These are phyloP conservation scores for Aegilops speltoides DNA, from an alignment of 176 grass and related monocot genomes.

Conservation along the genomic window DNA sequence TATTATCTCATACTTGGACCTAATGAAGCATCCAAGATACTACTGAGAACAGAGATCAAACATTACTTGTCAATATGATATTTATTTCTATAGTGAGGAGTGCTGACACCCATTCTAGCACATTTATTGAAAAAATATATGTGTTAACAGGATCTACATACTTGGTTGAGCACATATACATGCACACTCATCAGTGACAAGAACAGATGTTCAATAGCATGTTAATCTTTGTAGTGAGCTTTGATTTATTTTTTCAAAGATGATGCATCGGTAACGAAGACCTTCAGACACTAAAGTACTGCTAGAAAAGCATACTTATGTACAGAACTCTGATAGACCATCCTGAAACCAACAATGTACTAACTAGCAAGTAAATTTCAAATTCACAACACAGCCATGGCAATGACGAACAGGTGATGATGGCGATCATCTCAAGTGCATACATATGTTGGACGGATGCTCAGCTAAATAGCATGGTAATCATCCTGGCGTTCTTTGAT, in stretches of 20 bases:
- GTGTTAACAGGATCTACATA: background rate
- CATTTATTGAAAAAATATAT: too few species aligned
- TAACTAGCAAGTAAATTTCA: background rate
- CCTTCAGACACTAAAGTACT: background rate
- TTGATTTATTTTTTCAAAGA: background rate
- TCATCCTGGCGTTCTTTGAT: too few species aligned
- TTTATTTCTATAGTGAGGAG: too few species aligned
- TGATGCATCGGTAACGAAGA: background rate
- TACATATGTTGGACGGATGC: constrained; percentile 1
- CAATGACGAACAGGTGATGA: background rate
- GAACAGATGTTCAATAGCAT: background rate
- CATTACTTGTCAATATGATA: too few species aligned
- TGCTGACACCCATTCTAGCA: too few species aligned
- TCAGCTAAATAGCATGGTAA: too few species aligned
- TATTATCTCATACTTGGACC: too few species aligned
- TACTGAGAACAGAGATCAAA: too few species aligned
- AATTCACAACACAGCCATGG: background rate
- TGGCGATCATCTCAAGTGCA: constrained; percentile 57
- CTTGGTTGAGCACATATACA: background rate
- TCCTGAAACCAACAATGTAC: background rate
- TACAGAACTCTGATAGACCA: background rate
- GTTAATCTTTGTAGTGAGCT: background rate
- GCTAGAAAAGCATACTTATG: background rate
- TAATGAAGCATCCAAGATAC: too few species aligned
- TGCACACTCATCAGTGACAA: background rate